phyloP scores from a whole-genome alignment of 257 asterid genomes.

The Przewalskia tangutica region DNA sequence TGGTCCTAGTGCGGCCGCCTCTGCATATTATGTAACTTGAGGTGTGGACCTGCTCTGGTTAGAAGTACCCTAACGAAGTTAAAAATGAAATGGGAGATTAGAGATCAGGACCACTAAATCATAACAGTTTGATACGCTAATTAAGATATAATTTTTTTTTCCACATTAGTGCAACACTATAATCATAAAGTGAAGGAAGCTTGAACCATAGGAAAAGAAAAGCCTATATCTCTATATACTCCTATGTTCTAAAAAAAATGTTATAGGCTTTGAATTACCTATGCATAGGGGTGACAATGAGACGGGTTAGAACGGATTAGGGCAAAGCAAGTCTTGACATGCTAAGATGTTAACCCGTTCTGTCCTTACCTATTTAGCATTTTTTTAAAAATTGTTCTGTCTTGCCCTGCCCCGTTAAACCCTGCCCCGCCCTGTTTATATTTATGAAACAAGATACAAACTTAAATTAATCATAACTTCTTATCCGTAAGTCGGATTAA shows the following conservation, averaged over 20 bases:
- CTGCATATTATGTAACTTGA: neutral
- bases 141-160: conserved; percentile 9
- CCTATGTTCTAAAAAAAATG: neutral
- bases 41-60: neutral
- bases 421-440: no score
- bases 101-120: conserved; percentile 50
- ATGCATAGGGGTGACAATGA: neutral
- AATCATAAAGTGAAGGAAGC: conserved; percentile 19
- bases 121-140: conserved; percentile 28
- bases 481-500: no score
- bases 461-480: no score
- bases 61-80: neutral
- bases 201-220: conserved; percentile 38
- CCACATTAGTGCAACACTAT: conserved; percentile 10
- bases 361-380: no score
- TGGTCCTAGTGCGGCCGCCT: no score
- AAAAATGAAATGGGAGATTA: neutral
- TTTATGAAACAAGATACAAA: no score
- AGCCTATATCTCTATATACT: conserved; percentile 19
- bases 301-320: neutral
- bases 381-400: no score
- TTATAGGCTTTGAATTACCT: conserved; percentile 25
- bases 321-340: neutral
- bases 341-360: no score
- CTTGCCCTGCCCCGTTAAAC: no score